Conservation (phyloP, 805 yeast species). For the Candida xyloterini region DNA sequence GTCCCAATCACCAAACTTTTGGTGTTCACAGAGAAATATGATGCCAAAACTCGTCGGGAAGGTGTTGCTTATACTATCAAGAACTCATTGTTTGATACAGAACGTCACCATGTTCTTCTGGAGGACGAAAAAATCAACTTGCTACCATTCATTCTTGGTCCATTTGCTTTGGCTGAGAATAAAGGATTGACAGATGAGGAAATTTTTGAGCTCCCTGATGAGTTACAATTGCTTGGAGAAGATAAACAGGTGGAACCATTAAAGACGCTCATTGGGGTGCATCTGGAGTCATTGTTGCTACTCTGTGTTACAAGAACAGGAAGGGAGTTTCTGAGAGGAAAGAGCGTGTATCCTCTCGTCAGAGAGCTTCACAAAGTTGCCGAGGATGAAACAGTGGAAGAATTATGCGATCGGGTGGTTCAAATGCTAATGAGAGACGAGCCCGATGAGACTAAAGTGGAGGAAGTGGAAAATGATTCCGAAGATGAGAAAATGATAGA, state of each 20-base stretch:
- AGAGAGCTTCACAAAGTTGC: constrained; percentile 77
- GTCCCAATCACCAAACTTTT: constrained; percentile 79
- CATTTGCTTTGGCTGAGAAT: constrained; percentile 64
- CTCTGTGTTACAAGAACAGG: constrained; percentile 72
- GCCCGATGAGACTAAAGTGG: constrained; percentile 42
- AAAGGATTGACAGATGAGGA: constrained; percentile 74
- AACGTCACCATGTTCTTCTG: constrained; percentile 58
- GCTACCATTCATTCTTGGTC: constrained; percentile 77
- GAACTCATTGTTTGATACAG: constrained; percentile 79
- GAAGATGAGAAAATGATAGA: constrained; percentile 53
- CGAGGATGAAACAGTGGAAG: constrained; percentile 44
- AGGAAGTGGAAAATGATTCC: constrained; percentile 47
- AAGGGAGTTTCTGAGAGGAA: constrained; percentile 75
- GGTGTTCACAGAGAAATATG: constrained; percentile 80
- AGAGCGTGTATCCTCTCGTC: constrained; percentile 79
- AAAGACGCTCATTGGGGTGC: constrained; percentile 59
- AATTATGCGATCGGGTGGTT: constrained; percentile 78
- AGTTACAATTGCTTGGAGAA: constrained; percentile 71
- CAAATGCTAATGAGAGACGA: constrained; percentile 94
- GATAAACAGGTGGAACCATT: constrained; percentile 78
- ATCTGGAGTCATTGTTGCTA: constrained; percentile 75
- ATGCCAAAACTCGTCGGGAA: constrained; percentile 75
- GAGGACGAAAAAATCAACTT: constrained; percentile 64
- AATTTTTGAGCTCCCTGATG: constrained; percentile 82
- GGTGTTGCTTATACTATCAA: constrained; percentile 93